Evolutionary conservation across 2,329 filamentous ascomycete genomes (phyloP), one percentile per base, ranked within the genome.

Genomic region (Falciphora oryzae): DNA sequence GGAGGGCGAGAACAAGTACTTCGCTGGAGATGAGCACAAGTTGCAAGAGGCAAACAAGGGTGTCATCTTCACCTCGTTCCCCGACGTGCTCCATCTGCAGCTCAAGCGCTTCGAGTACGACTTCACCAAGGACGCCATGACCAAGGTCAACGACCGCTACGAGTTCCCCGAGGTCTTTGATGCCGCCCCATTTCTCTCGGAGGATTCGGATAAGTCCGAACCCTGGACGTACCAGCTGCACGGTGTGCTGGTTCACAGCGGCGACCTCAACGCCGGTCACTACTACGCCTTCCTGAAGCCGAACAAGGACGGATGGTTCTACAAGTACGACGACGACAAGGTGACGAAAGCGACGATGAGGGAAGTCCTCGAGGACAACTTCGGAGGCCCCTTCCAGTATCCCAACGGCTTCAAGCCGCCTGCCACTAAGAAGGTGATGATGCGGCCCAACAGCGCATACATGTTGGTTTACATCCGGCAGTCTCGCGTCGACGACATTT

Each of bases 51-150:
- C 95, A 63, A 93, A 92, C 80, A 99, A 99, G 77, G 95, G 95
- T 63, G 95, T 97, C 69, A 97, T 99, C 67, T 99, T 99, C 75
- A 92, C 93, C 74, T 91, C 89, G 71, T 98, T 98, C 73, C 95
- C 95, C 0, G 91, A 96, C 63, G 93, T 99, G 3, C 81, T 99
- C 28, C 94, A 99, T 75, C 81, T 99, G 57, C 95, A 99, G 75
- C 84, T 99, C 66, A 98, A 98, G 79, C 90, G 95, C 63, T 99
- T 99, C 76, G 93, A 99, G 75, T 99, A 99, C 78, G 95, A 99
- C 77, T 91, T 97, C 71, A 90, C 96, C 70, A 88, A 92, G 70
- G 94, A 98, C 73, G 93, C 92, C 68, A 97, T 98, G 91, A 97
- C 96, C 90, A 99, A 99, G 79, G 93, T 99, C 74, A 96, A 96